Base-by-base conservation (phyloP, 176 grass and related monocot species). In the Oryza longistaminata region DNA sequence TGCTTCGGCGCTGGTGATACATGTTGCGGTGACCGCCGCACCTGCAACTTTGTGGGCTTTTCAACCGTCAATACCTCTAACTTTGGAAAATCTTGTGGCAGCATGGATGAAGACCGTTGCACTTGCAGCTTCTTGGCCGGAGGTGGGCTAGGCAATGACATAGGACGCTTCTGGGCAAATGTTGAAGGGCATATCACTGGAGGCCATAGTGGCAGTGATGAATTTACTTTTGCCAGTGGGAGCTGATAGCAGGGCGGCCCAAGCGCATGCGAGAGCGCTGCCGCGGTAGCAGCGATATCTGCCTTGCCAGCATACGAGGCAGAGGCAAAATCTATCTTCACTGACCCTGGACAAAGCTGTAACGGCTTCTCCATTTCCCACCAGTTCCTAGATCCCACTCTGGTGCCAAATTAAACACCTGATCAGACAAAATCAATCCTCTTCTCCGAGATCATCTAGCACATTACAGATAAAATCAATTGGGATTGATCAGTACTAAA, bases 81-180 rank as follows among this genome's bases (percentile, higher is more conserved):
- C 15, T 7, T 3, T 60, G n/a, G 31, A 37, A 21, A 29, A 55
- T 14, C n/a, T 62, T 7, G 34, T 3, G 24, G 26, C 10, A 68
- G 17, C 44, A 68, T 15, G 39, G 68, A 26, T n/a, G 70, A 31
- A 64, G 34, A 3, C 5, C 9, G 70, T 24, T 40, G 35, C 24
- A 84, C 72, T 64, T 75, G 42, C 61, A 68, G 61, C 82, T 68
- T 76, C 61, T 84, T 84, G 16, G 71, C 43, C 68, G 58, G 60
- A 34, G 82, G 82, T 16, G 4, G 71, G 35, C 19, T 11, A 25
- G 82, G 42, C 0, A 52, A 39, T 27, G 82, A 27, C 72, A 76
- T 75, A 64, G 19, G 40, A 9, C 74, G 71, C 81, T 83, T 84
- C 31, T 8, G 11, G 4, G 43, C 71, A 2, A 73, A 8, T 17